These are phyloP conservation scores for Eimeria tenella DNA, from an alignment of 169 alveolate genomes.

Conservation along the genomic window DNA sequence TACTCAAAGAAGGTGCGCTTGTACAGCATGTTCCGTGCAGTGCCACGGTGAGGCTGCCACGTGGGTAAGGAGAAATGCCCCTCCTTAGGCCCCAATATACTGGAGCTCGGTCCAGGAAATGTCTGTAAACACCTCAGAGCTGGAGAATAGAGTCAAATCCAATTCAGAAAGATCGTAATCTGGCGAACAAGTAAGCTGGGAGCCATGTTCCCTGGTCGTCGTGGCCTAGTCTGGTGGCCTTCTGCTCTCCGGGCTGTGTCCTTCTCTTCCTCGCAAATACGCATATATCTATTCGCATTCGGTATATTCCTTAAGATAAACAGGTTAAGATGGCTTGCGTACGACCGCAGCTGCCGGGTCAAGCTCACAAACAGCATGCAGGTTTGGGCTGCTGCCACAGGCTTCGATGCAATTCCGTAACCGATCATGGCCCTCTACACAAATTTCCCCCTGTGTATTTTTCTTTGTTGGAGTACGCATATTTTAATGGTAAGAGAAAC, in stretches of 20 bases:
- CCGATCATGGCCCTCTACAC: neutral
- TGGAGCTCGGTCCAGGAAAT: neutral
- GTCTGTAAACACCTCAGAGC: neutral
- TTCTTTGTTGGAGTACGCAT: neutral
- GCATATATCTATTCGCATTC: neutral
- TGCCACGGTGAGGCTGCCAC: neutral
- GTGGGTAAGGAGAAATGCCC: neutral
- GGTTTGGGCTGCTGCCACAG: constrained; percentile 30
- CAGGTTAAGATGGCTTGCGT: neutral
- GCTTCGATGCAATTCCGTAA: constrained; percentile 30
- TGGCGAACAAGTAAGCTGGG: constrained; percentile 1
- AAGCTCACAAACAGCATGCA: constrained; percentile 16
- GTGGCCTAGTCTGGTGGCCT: neutral
- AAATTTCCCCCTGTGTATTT: neutral
- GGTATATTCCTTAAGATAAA: constrained; percentile 6
- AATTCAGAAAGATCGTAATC: neutral
- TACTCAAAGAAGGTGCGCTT: neutral
- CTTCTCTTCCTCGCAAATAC: constrained; percentile 18
- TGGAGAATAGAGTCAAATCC: neutral
- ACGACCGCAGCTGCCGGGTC: neutral
- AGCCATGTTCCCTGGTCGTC: constrained; percentile 33
- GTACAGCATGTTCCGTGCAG: constrained; percentile 27
- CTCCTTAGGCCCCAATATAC: neutral
- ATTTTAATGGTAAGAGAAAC: neutral
- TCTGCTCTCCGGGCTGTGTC: constrained; percentile 27